Evolutionary conservation across 306 rosid genomes (phyloP).

Genomic region (Sicyos baderoa): DNA sequence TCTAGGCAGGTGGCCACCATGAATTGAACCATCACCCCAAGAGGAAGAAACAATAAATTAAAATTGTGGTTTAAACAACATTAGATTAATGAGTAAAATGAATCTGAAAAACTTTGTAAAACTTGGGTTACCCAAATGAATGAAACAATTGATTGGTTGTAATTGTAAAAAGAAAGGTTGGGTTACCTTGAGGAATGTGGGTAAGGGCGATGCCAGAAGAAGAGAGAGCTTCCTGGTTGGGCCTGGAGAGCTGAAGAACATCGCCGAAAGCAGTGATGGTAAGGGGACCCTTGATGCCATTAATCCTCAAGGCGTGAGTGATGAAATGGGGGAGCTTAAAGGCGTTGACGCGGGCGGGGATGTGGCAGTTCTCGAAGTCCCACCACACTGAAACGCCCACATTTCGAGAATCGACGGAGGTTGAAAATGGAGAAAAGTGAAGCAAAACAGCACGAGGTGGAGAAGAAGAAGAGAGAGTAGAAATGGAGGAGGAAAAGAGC

Average conservation of each 20-base stretch:
- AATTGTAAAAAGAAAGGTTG: too few species aligned
- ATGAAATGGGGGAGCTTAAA: conserved; percentile 38
- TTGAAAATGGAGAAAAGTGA: conserved; percentile 27
- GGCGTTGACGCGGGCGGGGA: conserved; percentile 38
- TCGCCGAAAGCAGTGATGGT: conserved; percentile 72
- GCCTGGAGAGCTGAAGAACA: conserved; percentile 41
- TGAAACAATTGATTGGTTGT: too few species aligned
- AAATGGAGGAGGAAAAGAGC: background rate
- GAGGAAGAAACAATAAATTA: too few species aligned
- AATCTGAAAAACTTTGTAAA: too few species aligned
- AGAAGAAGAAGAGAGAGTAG: conserved; percentile 13
- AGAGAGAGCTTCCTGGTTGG: conserved; percentile 61
- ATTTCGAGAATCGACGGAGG: conserved; percentile 26
- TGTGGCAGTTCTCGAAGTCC: conserved; percentile 76
- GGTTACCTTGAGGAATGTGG: conserved; percentile 59
- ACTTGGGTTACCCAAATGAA: too few species aligned
- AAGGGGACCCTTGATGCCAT: conserved; percentile 75
- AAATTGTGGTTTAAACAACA: too few species aligned
- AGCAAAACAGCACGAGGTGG: conserved; percentile 13
- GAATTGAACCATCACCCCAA: too few species aligned
- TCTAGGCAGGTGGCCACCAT: too few species aligned
- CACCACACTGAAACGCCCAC: conserved; percentile 88
- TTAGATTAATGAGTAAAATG: too few species aligned
- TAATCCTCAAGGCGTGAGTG: conserved; percentile 53
- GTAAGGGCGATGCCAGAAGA: conserved; percentile 60